Evolutionary conservation across 257 asterid genomes (phyloP).

Genomic region (Coffea eugenioides): DNA sequence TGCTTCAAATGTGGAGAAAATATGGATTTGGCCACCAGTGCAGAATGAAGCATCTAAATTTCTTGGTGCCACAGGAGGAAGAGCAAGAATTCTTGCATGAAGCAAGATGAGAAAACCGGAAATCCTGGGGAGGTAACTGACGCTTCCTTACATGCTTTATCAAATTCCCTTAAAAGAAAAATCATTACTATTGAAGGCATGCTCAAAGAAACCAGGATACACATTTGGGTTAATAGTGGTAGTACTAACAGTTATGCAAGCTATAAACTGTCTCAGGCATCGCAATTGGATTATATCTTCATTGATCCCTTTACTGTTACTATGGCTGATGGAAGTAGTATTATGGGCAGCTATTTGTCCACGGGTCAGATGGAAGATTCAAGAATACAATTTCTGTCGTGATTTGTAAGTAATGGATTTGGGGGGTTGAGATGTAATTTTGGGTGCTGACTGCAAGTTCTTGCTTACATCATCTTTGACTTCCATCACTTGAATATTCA

Average conservation of each 20-base stretch:
- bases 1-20: not conserved
- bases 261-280: not conserved
- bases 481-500: no score
- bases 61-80: not conserved
- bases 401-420: not conserved
- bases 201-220: not conserved
- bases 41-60: not conserved
- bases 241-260: not conserved
- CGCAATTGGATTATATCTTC: accelerated
- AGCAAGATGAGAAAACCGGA: not conserved
- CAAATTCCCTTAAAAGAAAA: no score
- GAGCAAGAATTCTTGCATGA: no score
- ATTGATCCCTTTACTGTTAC: not conserved
- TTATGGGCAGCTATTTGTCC: not conserved
- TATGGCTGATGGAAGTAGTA: not conserved
- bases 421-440: not conserved
- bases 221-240: not conserved
- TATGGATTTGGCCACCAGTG: not conserved
- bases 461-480: no score
- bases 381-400: not conserved
- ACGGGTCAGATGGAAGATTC: not conserved
- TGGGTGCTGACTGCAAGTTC: not conserved
- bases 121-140: no score
- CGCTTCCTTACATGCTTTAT: no score
- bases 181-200: not conserved